These are phyloP conservation scores for Arachis monticola DNA, from an alignment of 331 rosid genomes.

Conservation along the genomic window DNA sequence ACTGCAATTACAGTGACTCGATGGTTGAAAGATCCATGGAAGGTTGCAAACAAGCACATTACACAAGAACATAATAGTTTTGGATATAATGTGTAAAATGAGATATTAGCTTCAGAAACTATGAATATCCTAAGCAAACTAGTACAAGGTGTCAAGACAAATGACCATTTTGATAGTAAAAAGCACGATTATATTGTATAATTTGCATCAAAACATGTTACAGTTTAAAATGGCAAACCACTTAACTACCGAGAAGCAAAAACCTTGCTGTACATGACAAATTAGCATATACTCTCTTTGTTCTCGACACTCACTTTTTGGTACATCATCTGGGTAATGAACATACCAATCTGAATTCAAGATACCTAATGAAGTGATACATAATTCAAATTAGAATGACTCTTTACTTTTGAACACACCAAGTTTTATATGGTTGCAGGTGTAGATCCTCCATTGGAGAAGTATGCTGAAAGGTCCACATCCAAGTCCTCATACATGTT, in stretches of 20 bases:
- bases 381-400: background rate
- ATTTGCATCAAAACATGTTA: slow-evolving; percentile 19
- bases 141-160: slow-evolving; percentile 17
- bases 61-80: background rate
- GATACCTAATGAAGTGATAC: background rate
- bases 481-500: slow-evolving; percentile 61
- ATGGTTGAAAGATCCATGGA: slow-evolving; percentile 1
- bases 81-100: slow-evolving; percentile 15
- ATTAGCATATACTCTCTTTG: slow-evolving; percentile 5
- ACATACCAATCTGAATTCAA: slow-evolving; percentile 5
- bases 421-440: slow-evolving; percentile 66
- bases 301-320: too few species aligned
- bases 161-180: background rate
- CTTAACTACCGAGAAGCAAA: slow-evolving; percentile 1
- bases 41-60: slow-evolving; percentile 25
- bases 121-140: slow-evolving; percentile 7
- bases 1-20: slow-evolving; percentile 8
- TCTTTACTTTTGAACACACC: slow-evolving; percentile 37
- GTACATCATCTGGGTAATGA: too few species aligned
- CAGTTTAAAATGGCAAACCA: slow-evolving; percentile 2
- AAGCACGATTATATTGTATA: slow-evolving; percentile 26
- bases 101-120: slow-evolving; percentile 23
- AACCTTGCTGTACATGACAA: background rate
- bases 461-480: slow-evolving; percentile 80
- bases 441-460: slow-evolving; percentile 77